These are phyloP conservation scores for Orbilia ellipsospora DNA, from an alignment of 2,329 filamentous ascomycete species.

Conservation along the genomic window DNA sequence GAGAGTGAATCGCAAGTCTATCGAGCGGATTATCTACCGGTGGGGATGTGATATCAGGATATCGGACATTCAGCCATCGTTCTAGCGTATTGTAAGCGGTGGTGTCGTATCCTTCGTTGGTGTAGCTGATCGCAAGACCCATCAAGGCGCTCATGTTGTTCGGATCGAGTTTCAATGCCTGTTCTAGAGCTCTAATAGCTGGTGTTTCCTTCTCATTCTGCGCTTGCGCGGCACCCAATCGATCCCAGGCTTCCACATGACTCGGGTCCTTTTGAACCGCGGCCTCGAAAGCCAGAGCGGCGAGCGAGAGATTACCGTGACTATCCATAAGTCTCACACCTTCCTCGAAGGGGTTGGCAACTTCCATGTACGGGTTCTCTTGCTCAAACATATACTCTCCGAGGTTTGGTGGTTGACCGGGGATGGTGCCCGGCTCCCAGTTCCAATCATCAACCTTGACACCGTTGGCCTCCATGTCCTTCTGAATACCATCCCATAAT, in stretches of 20 bases:
- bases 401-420: conserved; percentile 72
- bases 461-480: conserved; percentile 69
- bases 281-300: conserved; percentile 93
- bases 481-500: conserved; percentile 83
- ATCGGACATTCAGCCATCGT: conserved; percentile 95
- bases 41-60: conserved; percentile 81
- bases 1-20: conserved; percentile 86
- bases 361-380: conserved; percentile 86
- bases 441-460: conserved; percentile 87
- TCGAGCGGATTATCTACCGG: conserved; percentile 91
- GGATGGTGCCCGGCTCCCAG: conserved; percentile 65
- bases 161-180: conserved; percentile 86
- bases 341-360: conserved; percentile 88
- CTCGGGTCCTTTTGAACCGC: conserved; percentile 88
- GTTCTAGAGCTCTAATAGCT: conserved; percentile 91
- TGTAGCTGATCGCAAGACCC: conserved; percentile 95
- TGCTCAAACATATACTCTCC: conserved; percentile 95
- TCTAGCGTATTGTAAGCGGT: conserved; percentile 96
- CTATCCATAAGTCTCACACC: conserved; percentile 92
- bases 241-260: conserved; percentile 93
- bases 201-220: conserved; percentile 99
- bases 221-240: conserved; percentile 89
- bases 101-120: conserved; percentile 97
- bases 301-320: conserved; percentile 91
- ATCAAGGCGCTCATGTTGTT: conserved; percentile 89